These are phyloP conservation scores for Trichophyton schoenleinii DNA, from an alignment of 2,329 filamentous ascomycete species.

Conservation along the genomic window DNA sequence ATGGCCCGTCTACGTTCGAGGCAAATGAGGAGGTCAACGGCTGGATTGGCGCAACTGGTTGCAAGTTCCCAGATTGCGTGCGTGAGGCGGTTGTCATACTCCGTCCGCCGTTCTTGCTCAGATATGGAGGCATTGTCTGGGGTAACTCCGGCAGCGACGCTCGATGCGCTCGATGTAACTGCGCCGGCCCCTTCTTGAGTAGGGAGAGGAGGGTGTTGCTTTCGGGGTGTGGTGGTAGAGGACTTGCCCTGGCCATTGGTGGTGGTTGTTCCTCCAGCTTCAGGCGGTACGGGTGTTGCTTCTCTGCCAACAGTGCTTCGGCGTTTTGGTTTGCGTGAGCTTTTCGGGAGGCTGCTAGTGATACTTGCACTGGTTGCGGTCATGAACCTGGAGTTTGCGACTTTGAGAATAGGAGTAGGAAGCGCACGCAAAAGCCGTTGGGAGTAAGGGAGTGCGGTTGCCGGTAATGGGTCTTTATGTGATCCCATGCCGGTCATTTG, in stretches of 20 bases:
- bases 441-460: constrained; percentile 71
- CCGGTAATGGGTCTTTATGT: constrained; percentile 60
- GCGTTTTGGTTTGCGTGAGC: constrained; percentile 38
- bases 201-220: constrained; percentile 14
- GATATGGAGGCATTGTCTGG: constrained; percentile 32
- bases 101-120: constrained; percentile 31
- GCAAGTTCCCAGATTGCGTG: constrained; percentile 90
- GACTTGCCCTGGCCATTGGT: constrained; percentile 15
- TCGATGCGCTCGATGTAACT: constrained; percentile 7
- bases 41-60: constrained; percentile 82
- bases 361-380: constrained; percentile 78
- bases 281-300: constrained; percentile 18
- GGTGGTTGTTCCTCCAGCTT: constrained; percentile 7
- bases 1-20: constrained; percentile 82
- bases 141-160: constrained; percentile 8
- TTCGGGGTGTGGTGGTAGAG: constrained; percentile 14
- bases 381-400: constrained; percentile 93
- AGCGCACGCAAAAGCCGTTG: constrained; percentile 83
- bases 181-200: constrained; percentile 7
- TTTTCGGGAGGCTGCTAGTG: constrained; percentile 61
- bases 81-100: constrained; percentile 74
- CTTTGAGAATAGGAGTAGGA: constrained; percentile 80
- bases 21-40: constrained; percentile 83
- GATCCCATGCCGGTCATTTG: constrained; percentile 73
- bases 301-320: constrained; percentile 16